These are phyloP conservation scores for Papiliotrema flavescens DNA, from an alignment of 1,284 basidiomycete genomes.

Conservation along the genomic window DNA sequence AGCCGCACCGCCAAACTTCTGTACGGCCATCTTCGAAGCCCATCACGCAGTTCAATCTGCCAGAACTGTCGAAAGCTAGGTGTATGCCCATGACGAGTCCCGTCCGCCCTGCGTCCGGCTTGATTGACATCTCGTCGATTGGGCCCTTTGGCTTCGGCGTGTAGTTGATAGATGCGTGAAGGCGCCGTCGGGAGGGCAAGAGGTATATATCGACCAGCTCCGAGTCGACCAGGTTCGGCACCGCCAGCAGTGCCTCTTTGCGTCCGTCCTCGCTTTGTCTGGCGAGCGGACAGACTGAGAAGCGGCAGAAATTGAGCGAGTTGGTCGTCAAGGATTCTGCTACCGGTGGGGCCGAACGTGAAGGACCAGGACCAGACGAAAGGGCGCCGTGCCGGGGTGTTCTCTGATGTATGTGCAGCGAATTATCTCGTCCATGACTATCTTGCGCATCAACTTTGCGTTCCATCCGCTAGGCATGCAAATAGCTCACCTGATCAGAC, in stretches of 20 bases:
- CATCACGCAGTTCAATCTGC: constrained; percentile 57
- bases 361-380: constrained; percentile 53
- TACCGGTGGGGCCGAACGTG: constrained; percentile 55
- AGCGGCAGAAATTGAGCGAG: constrained; percentile 83
- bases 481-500: constrained; percentile 64
- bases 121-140: neutral
- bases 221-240: constrained; percentile 84
- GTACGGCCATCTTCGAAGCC: constrained; percentile 81
- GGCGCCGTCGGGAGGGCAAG: constrained; percentile 7
- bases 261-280: constrained; percentile 18
- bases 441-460: constrained; percentile 14
- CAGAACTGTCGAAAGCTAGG: constrained; percentile 49
- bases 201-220: constrained; percentile 59
- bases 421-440: constrained; percentile 80
- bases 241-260: constrained; percentile 59
- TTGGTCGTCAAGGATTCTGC: constrained; percentile 74
- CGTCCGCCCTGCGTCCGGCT: constrained; percentile 25
- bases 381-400: constrained; percentile 65
- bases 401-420: constrained; percentile 39
- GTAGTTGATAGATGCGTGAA: constrained; percentile 63
- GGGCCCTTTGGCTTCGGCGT: constrained; percentile 2
- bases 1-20: constrained; percentile 57
- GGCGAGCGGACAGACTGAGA: constrained; percentile 55
- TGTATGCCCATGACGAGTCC: constrained; percentile 85
- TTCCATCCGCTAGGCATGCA: neutral